These are phyloP conservation scores for Ogataea methylovora DNA, from an alignment of 805 yeast species.

Conservation along the genomic window DNA sequence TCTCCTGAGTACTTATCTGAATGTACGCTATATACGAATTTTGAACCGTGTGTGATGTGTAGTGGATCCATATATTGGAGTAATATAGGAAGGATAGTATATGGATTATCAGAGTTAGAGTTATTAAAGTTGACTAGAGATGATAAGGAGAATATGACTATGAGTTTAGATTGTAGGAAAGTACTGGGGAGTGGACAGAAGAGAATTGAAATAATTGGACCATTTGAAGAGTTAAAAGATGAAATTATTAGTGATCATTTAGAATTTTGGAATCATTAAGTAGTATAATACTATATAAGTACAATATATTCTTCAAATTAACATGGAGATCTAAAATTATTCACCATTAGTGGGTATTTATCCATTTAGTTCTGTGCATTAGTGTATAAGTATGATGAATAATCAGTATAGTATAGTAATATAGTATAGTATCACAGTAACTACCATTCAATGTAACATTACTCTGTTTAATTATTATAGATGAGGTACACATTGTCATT, in stretches of 20 bases:
- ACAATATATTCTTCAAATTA: no score
- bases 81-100: conserved; percentile 20
- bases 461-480: no score
- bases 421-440: no score
- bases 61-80: conserved; percentile 23
- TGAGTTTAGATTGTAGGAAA: conserved; percentile 13
- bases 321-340: no score
- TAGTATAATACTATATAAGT: no score
- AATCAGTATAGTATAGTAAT: no score
- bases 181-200: conserved; percentile 19
- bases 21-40: conserved; percentile 22
- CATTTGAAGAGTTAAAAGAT: conserved; percentile 13
- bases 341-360: no score
- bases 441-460: no score
- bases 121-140: conserved; percentile 18
- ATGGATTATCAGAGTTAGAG: conserved; percentile 15
- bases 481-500: no score
- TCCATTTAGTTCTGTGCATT: no score
- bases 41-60: conserved; percentile 26
- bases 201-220: conserved; percentile 19
- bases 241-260: conserved; percentile 17
- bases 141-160: conserved; percentile 20
- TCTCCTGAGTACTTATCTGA: conserved; percentile 18
- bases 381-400: no score
- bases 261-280: conserved; percentile 14